Evolutionary conservation across 805 yeast genomes (phyloP), one percentile per base, ranked within the genome.

Genomic region (Wickerhamomyces hampshirensis): DNA sequence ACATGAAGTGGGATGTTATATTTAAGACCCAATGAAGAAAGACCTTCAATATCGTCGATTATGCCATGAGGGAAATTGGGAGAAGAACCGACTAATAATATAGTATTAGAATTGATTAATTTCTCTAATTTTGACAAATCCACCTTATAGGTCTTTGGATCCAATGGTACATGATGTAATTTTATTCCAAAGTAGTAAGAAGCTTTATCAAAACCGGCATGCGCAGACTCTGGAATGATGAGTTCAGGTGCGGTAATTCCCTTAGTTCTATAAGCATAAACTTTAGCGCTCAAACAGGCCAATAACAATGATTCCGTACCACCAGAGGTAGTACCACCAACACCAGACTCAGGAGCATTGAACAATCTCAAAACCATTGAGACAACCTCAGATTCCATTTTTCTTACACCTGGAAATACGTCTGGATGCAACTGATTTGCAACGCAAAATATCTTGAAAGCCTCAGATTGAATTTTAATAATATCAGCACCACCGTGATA

Each of bases 61-160:
- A 93, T 84, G 10, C 98, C 98, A 57, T 91, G 97, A 3, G 98
- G 98, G 62, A 80, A 91, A 65, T 91, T 91, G 27, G 98, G 98
- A 6, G 97, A 96, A 1, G 98, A 89, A 1, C 98, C 98, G 6
- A 78, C 85, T 17, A 91, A 62, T 31, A 91, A 64, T 4, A 87
- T 84, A 0, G 98, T 93, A 59, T 89, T 88, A 3, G 63, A 56
- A 49, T 83, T 87, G 43, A 93, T 78, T 33, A 84, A 68, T 18
- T 75, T 65, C 46, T 70, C 69, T 33, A 85, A 86, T 35, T 77
- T 75, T 1, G 56, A 55, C 17, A 80, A 51, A 48, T 88, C 80
- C 8, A 83, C 96, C 54, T 81, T 65, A 58, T 58, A 84, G 7
- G 87, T 75, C 13, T 54, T 60, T 1, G 82, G 77, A 51, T 82